Conservation (phyloP, 805 yeast species). For the Pichia scutulata region DNA sequence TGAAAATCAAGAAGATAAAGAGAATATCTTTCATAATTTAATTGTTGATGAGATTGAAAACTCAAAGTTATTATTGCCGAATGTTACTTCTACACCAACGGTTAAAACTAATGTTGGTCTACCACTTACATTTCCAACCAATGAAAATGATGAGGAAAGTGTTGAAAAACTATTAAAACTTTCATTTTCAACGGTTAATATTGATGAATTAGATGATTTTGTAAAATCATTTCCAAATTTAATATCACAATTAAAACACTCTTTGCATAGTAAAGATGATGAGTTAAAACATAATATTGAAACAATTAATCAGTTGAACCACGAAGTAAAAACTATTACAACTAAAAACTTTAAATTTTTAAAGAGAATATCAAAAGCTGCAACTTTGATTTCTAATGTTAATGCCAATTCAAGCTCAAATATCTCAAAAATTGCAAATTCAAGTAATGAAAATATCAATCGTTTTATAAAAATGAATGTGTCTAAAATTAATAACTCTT, state of each 20-base stretch:
- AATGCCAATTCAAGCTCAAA: background rate
- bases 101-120: background rate
- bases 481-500: background rate
- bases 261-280: conserved; percentile 38
- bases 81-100: conserved; percentile 8
- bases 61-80: background rate
- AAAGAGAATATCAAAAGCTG: conserved; percentile 2
- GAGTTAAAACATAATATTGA: conserved; percentile 42
- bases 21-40: conserved; percentile 24
- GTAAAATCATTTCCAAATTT: conserved; percentile 17
- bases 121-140: background rate
- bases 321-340: conserved; percentile 30
- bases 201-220: conserved; percentile 12
- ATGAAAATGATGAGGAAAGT: background rate
- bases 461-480: background rate
- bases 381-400: background rate
- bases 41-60: background rate
- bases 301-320: conserved; percentile 33
- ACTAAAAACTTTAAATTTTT: conserved; percentile 16
- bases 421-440: background rate
- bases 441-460: background rate
- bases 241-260: conserved; percentile 16
- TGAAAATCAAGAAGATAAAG: conserved; percentile 34
- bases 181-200: conserved; percentile 2
- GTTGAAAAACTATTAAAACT: background rate